phyloP scores from a whole-genome alignment of 371 early-diverging fungal genomes.

The Dinochytrium kinnereticum region DNA sequence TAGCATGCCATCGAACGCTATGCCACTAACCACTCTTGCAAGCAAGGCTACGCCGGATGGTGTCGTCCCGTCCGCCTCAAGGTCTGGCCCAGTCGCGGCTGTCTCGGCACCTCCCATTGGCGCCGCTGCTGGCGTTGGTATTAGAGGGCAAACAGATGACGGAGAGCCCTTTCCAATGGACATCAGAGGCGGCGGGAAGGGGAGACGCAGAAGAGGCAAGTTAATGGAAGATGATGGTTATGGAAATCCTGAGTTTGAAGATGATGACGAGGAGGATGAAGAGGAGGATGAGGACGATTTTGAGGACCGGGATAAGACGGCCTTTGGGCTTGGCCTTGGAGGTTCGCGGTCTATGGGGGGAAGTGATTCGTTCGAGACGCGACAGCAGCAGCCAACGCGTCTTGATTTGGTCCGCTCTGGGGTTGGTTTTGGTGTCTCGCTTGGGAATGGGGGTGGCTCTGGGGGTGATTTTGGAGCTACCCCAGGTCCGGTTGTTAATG shows the following conservation, averaged over 20 bases:
- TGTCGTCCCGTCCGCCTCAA: too few species aligned
- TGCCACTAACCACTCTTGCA: too few species aligned
- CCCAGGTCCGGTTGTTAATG: neutral
- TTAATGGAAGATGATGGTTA: constrained; percentile 9
- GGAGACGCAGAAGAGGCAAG: neutral
- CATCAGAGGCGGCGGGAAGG: neutral
- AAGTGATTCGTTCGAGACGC: neutral
- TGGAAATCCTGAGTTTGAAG: neutral
- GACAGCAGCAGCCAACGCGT: too few species aligned
- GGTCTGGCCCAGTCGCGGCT: too few species aligned
- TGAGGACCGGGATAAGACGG: neutral
- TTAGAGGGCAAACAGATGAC: neutral
- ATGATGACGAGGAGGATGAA: neutral
- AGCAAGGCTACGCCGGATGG: too few species aligned
- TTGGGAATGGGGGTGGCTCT: too few species aligned
- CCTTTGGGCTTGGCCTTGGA: neutral
- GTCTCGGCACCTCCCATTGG: neutral
- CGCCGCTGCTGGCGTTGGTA: constrained; percentile 6
- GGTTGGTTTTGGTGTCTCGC: too few species aligned
- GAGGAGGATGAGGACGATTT: constrained; percentile 1
- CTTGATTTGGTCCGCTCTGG: too few species aligned
- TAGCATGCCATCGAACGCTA: too few species aligned
- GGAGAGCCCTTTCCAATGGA: neutral
- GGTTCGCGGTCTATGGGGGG: neutral
- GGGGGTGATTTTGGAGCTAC: neutral